Evolutionary conservation across 148 eudicot genomes (phyloP).

Genomic region (Rhododendron kiyosumense): DNA sequence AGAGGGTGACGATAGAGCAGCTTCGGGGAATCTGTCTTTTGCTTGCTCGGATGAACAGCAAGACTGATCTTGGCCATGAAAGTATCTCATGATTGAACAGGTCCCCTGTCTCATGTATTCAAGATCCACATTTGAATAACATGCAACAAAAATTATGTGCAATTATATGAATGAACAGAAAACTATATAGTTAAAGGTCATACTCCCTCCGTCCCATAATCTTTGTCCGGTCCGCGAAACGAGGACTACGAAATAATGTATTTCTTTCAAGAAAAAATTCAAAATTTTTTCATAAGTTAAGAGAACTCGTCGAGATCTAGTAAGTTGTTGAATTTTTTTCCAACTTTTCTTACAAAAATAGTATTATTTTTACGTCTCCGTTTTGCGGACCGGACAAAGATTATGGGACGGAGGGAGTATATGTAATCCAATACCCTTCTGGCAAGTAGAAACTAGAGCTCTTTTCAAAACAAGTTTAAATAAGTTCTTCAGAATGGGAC

Average conservation of each 20-base stretch:
- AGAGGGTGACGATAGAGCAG: slow-evolving; percentile 27
- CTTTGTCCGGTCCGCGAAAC: too few species aligned
- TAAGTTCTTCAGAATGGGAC: background rate
- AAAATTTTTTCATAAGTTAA: too few species aligned
- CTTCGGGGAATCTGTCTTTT: slow-evolving; percentile 23
- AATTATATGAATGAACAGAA: background rate
- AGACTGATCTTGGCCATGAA: slow-evolving; percentile 37
- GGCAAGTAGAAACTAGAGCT: background rate
- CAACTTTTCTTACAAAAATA: too few species aligned
- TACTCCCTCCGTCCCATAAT: too few species aligned
- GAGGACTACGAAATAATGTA: too few species aligned
- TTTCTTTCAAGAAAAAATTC: too few species aligned
- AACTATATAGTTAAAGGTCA: background rate
- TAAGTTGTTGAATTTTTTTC: too few species aligned
- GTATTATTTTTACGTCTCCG: too few species aligned
- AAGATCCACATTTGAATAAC: background rate
- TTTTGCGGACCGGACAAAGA: too few species aligned
- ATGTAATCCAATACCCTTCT: background rate
- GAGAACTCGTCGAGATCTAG: too few species aligned
- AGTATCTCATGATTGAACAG: slow-evolving; percentile 43
- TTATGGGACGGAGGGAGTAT: too few species aligned
- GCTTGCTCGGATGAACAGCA: slow-evolving; percentile 27
- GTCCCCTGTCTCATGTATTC: slow-evolving; percentile 55
- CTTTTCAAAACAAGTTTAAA: background rate
- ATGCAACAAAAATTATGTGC: background rate